Conservation (phyloP, 352 stramenopile genomes). For the Pythium myriotylum region DNA sequence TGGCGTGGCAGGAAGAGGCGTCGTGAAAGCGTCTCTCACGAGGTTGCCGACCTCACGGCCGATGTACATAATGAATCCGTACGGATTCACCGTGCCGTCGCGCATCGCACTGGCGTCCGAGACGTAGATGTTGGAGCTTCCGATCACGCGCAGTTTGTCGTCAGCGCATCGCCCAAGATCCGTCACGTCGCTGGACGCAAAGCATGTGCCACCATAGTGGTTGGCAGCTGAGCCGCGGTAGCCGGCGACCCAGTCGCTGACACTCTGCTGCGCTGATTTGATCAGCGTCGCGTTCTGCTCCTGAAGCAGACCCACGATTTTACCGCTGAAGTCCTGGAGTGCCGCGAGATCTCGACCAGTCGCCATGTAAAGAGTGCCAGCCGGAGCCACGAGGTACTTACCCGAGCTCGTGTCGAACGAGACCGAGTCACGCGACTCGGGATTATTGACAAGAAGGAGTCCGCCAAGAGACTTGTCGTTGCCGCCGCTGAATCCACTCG, state of each 20-base stretch:
- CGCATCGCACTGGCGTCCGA: constrained; percentile 59
- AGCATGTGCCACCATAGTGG: constrained; percentile 77
- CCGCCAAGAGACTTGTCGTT: constrained; percentile 42
- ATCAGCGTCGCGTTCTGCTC: constrained; percentile 29
- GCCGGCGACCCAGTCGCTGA: constrained; percentile 42
- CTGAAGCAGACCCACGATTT: constrained; percentile 46
- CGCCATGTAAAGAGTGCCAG: constrained; percentile 40
- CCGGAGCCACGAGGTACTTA: constrained; percentile 40
- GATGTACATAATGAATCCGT: constrained; percentile 77
- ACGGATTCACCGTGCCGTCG: constrained; percentile 75
- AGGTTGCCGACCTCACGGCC: constrained; percentile 49
- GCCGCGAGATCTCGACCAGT: constrained; percentile 55
- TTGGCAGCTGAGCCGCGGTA: constrained; percentile 38
- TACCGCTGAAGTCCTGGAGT: constrained; percentile 53
- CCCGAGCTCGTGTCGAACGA: constrained; percentile 42
- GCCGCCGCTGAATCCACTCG: constrained; percentile 46
- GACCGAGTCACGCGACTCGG: constrained; percentile 41
- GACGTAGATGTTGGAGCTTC: constrained; percentile 72
- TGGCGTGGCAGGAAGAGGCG: too few species aligned
- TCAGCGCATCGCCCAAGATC: constrained; percentile 61
- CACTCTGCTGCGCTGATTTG: constrained; percentile 23
- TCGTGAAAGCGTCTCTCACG: constrained; percentile 33
- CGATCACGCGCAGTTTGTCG: constrained; percentile 57
- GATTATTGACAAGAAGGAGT: constrained; percentile 67
- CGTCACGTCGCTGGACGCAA: constrained; percentile 46